Evolutionary conservation across 306 rosid genomes (phyloP).

Genomic region (Gleditsia sinensis): DNA sequence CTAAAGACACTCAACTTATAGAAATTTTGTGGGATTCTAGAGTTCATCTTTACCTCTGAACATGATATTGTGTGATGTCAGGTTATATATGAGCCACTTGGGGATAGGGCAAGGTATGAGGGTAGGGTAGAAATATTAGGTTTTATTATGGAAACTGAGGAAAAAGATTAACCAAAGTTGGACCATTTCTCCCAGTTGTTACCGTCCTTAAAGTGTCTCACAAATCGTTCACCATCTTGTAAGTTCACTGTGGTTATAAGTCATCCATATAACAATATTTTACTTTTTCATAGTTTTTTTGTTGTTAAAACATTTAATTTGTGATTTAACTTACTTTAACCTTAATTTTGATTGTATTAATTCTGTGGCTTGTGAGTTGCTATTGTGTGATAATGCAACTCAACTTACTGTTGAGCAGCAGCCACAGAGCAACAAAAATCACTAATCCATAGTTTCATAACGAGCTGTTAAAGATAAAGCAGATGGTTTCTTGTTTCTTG

Average conservation of each 20-base stretch:
- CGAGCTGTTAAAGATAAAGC: neutral
- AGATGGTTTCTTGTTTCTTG: neutral
- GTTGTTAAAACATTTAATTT: neutral
- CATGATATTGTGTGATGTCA: neutral
- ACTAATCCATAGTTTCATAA: neutral
- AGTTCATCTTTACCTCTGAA: constrained; percentile 7
- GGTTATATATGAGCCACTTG: too few species aligned
- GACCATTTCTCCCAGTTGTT: neutral
- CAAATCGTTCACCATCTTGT: neutral
- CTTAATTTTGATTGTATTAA: neutral
- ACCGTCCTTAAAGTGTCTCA: neutral
- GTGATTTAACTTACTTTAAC: neutral
- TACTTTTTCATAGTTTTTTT: too few species aligned
- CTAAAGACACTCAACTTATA: too few species aligned
- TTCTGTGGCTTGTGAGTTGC: neutral
- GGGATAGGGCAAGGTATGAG: neutral
- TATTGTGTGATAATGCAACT: constrained; percentile 8
- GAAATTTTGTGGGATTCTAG: too few species aligned
- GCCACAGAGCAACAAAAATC: neutral
- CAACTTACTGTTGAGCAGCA: constrained; percentile 7
- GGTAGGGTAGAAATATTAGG: neutral
- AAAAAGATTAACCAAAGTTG: neutral
- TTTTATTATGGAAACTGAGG: neutral
- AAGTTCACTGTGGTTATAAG: neutral
- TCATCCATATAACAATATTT: neutral